These are phyloP conservation scores for Alternaria gaisen DNA, from an alignment of 2,329 filamentous ascomycete genomes.

Conservation along the genomic window DNA sequence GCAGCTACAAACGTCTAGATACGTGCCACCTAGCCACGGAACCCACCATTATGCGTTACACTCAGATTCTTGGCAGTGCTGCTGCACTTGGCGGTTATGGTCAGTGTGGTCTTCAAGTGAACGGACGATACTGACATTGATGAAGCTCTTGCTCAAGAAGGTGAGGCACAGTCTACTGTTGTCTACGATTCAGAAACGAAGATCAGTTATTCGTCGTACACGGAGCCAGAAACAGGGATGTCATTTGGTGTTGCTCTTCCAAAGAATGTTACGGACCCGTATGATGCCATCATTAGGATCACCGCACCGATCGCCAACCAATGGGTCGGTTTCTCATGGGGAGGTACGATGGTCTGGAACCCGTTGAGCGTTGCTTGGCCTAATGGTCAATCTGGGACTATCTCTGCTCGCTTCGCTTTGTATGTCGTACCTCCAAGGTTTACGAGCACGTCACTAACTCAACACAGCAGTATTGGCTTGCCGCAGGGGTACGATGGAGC, in stretches of 20 bases:
- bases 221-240: slow-evolving; percentile 39
- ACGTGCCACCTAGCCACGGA: slow-evolving; percentile 6
- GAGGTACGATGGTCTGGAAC: slow-evolving; percentile 47
- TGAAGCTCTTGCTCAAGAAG: slow-evolving; percentile 41
- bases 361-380: slow-evolving; percentile 45
- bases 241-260: slow-evolving; percentile 45
- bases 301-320: slow-evolving; percentile 35
- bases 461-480: slow-evolving; percentile 34
- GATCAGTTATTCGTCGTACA: slow-evolving; percentile 45
- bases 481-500: slow-evolving; percentile 41
- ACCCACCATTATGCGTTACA: slow-evolving; percentile 37
- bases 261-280: slow-evolving; percentile 40
- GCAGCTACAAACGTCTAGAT: slow-evolving; percentile 12
- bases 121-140: slow-evolving; percentile 16
- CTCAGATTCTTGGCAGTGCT: slow-evolving; percentile 39
- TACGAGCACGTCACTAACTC: slow-evolving; percentile 25
- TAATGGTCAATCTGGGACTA: slow-evolving; percentile 37
- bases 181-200: slow-evolving; percentile 42
- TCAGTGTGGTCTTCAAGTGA: slow-evolving; percentile 16
- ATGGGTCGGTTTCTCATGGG: slow-evolving; percentile 46
- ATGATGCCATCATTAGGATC: slow-evolving; percentile 44
- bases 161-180: slow-evolving; percentile 41
- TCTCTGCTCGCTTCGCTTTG: slow-evolving; percentile 46
- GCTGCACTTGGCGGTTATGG: slow-evolving; percentile 38
- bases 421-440: slow-evolving; percentile 19